Conservation (phyloP, 768 basidiomycete species). For the Lyophyllum semitale region DNA sequence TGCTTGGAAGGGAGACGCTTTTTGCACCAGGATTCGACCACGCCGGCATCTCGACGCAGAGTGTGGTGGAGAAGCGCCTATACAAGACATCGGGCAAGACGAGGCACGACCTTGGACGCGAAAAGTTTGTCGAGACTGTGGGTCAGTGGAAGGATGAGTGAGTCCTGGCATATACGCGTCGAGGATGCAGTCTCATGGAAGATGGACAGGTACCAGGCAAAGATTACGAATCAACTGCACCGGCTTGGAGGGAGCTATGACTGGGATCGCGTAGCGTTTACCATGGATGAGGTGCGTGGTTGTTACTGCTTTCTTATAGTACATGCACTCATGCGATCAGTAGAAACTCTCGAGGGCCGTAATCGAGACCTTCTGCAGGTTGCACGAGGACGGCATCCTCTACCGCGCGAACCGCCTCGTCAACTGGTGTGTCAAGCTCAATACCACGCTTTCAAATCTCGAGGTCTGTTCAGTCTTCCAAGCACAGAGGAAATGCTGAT, state of each 20-base stretch:
- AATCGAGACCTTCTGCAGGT: slow-evolving; percentile 83
- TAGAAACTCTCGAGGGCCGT: slow-evolving; percentile 78
- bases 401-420: slow-evolving; percentile 97
- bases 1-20: slow-evolving; percentile 89
- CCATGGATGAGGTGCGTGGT: slow-evolving; percentile 79
- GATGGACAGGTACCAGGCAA: slow-evolving; percentile 75
- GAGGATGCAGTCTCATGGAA: not conserved
- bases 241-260: slow-evolving; percentile 93
- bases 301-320: not conserved
- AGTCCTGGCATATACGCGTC: slow-evolving; percentile 27
- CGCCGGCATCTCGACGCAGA: slow-evolving; percentile 97
- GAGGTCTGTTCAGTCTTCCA: slow-evolving; percentile 56
- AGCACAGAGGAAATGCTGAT: not conserved
- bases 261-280: slow-evolving; percentile 94
- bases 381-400: slow-evolving; percentile 89
- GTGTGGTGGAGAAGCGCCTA: slow-evolving; percentile 92
- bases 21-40: slow-evolving; percentile 97
- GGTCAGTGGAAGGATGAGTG: slow-evolving; percentile 98
- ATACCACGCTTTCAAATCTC: slow-evolving; percentile 96
- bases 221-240: slow-evolving; percentile 87
- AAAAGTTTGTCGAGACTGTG: slow-evolving; percentile 86
- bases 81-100: slow-evolving; percentile 82
- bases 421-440: slow-evolving; percentile 96
- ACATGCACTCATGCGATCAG: slow-evolving; percentile 32
- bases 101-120: slow-evolving; percentile 93